Evolutionary conservation across 1,139 yeast species (phyloP), one percentile per base, ranked within the genome.

Genomic region (Suhomyces atakaporum): DNA sequence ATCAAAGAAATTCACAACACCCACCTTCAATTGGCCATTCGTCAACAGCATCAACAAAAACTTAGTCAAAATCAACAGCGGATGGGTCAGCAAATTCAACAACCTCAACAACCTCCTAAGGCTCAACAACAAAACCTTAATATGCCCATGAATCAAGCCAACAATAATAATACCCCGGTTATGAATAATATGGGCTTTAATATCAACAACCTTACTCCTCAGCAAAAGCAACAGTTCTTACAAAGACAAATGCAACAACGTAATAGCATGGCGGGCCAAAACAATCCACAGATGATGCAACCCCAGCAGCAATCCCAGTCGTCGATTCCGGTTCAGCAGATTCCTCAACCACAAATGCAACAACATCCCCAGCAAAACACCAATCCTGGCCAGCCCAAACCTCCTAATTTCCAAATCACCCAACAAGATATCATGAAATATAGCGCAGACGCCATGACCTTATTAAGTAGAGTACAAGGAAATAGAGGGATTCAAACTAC

Each of bases 1-100:
- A 75, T 84, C 39, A 78, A 76, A 51, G 82, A 78, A 38, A 78
- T 81, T 7, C 84, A 83, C 52, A 67, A 71, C 27, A 67, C 81
- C 30, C 89, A 84, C 56, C 60, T 67, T 33, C 76, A 73, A 35
- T 58, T 75, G 54, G 61, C 76, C 19, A 54, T 60, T 33, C 56
- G 62, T 31, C 68, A 61, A 36, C 59, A 50, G 32, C 60, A 57
- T 34, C 56, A 50, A 40, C 58, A 51, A 38, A 50, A 49, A 31
- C 36, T 53, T 44, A 54, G 46, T 33, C 51, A 43, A 27, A 44
- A 50, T 39, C 43, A 38, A 18, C 42, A 37, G 11, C 34, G 42
- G 10, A 29, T 29, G 29, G 40, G 36, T 9, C 41, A 27, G 21
- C 44, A 29, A 31, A 33, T 27, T 25, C 38, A 24, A 16, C 43